Percentiles rank a stretch among this genome's conserved stretches.
Conservation (phyloP, 768 basidiomycete genomes). For the Mycena chlorophos region DNA sequence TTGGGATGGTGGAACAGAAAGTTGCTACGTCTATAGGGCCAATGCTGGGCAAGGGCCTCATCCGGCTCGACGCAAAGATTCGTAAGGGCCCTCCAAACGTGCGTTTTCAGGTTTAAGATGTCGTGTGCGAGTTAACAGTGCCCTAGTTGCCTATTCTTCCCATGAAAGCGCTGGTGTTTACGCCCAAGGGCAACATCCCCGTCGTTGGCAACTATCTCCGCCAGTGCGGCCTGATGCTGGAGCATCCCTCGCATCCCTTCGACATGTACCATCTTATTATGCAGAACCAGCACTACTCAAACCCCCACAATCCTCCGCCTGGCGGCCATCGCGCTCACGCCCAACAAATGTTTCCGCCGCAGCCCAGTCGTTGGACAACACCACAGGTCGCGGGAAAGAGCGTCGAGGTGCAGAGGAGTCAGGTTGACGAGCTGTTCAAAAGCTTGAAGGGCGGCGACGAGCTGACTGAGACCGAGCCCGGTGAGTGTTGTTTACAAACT, state of each 20-base stretch:
- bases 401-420: constrained; percentile 88
- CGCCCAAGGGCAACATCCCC: constrained; percentile 88
- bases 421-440: constrained; percentile 93
- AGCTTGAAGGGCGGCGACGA: constrained; percentile 86
- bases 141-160: constrained; percentile 77
- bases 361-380: constrained; percentile 55
- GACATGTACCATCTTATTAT: constrained; percentile 60
- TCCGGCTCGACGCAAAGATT: constrained; percentile 77
- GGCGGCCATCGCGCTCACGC: constrained; percentile 49
- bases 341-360: constrained; percentile 22
- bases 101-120: constrained; percentile 32
- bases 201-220: constrained; percentile 79
- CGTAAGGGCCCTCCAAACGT: constrained; percentile 65
- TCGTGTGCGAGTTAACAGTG: constrained; percentile 21
- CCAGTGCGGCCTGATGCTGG: constrained; percentile 66
- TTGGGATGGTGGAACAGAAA: constrained; percentile 85
- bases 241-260: constrained; percentile 74
- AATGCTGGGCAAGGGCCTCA: constrained; percentile 82
- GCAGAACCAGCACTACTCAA: constrained; percentile 71
- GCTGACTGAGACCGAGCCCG: constrained; percentile 78
- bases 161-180: constrained; percentile 86
- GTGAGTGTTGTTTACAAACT: constrained; percentile 46
- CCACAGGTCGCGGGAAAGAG: constrained; percentile 66
- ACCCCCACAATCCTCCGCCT: constrained; percentile 84
- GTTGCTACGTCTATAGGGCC: constrained; percentile 77